Evolutionary conservation across 345 rosid species (phyloP), one percentile per base, ranked within the genome.

Genomic region (Cardamine occulta): DNA sequence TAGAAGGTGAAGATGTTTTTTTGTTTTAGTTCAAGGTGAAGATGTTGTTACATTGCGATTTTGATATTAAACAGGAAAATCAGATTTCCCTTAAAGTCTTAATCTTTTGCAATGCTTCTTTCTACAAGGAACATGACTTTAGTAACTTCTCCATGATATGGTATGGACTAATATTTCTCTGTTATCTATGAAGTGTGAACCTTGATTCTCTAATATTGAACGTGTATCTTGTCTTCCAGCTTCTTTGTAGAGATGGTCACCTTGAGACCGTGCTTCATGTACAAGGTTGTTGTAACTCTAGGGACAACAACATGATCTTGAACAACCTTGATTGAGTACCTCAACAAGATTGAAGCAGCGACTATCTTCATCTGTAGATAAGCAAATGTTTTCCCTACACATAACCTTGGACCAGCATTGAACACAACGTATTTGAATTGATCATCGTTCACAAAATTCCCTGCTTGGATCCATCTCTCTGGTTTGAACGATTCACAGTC

Each of bases 401-500:
- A 84, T 1, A 80, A 32, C 74, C 87, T 74, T 6, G 79, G 40
- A 6, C 87, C 87, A 4, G 80, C 87, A 62, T 84, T 83, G 15
- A 84, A 84, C 48, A 80, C 87, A 18, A 82, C 85, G 34, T 73
- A 84, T 57, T 64, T 81, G 66, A 66, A 82, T 4, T 78, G 85
- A 9, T 51, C 73, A 2, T 82, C 64, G 1, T 55, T 73, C 35
- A 64, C 66, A 18, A 81, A 84, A 5, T 5, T 49, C 28, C 84
- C 82, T 8, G 31, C 28, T 19, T 80, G 75, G 12, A 82, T 21
- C 87, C 85, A 84, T 54, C 96, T 84, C 79, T 82, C 89, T 3
- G 93, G 96, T 69, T 78, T 85, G 53, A 86, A 90, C 2, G 69
- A 80, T 6, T 73, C 62, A 55, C 79, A 82, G 63, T 85, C 87